Percentiles rank a stretch among this genome's conserved stretches.
phyloP scores from a whole-genome alignment of 176 grass and related monocot species.

The Areca catechu region DNA sequence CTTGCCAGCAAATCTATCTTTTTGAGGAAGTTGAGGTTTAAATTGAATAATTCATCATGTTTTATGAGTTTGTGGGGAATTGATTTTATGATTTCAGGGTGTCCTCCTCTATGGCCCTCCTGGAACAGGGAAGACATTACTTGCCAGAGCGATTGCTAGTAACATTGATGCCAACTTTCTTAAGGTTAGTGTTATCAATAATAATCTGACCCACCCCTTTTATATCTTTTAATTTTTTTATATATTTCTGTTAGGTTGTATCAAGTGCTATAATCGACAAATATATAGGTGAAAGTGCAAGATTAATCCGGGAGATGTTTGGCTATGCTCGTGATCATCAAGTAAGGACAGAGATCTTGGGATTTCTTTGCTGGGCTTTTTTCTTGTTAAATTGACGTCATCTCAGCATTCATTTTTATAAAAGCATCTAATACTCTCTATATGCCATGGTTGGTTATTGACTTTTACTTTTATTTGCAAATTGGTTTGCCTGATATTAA shows the following conservation, averaged over 20 bases:
- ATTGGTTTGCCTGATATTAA: too few species aligned
- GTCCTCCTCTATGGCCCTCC: slow-evolving; percentile 95
- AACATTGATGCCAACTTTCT: slow-evolving; percentile 96
- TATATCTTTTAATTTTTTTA: slow-evolving; percentile 16
- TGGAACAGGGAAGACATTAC: slow-evolving; percentile 88
- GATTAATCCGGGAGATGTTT: slow-evolving; percentile 95
- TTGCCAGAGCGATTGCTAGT: slow-evolving; percentile 94
- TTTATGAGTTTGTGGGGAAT: slow-evolving; percentile 9
- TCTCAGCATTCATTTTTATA: not conserved
- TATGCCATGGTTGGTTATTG: not conserved
- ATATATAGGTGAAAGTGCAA: slow-evolving; percentile 98
- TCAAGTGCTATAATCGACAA: slow-evolving; percentile 95
- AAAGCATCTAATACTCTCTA: not conserved
- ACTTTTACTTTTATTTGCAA: not conserved
- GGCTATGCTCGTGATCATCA: slow-evolving; percentile 89
- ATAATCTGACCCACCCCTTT: not conserved
- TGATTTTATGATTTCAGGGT: slow-evolving; percentile 46
- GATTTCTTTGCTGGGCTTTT: too few species aligned
- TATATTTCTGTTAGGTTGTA: slow-evolving; percentile 42
- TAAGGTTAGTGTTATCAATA: slow-evolving; percentile 40
- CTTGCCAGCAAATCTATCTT: too few species aligned
- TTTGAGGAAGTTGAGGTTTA: too few species aligned
- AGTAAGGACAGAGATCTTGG: slow-evolving; percentile 18
- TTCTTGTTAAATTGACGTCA: too few species aligned
- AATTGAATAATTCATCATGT: too few species aligned